phyloP scores from a whole-genome alignment of 2,329 filamentous ascomycete species.

The Cladosporium sphaerospermum region DNA sequence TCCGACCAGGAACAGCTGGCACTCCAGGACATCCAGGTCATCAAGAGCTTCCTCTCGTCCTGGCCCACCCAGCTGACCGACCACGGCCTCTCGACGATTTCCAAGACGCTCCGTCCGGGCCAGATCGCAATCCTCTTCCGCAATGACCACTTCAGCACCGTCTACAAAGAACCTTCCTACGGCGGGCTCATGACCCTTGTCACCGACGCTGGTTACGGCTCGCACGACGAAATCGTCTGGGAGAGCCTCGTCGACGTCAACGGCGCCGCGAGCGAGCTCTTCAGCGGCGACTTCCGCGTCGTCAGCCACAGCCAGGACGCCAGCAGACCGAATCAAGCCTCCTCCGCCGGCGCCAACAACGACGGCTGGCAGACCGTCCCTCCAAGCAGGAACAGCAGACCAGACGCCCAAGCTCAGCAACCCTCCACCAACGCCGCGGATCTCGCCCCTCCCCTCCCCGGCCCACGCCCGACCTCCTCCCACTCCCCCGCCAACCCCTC shows the following conservation, averaged over 20 bases:
- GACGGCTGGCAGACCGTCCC: constrained; percentile 54
- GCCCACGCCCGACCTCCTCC: constrained; percentile 20
- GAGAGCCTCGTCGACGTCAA: constrained; percentile 86
- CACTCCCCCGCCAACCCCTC: constrained; percentile 19
- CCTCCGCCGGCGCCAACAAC: constrained; percentile 25
- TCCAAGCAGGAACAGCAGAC: constrained; percentile 23
- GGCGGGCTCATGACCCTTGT: constrained; percentile 74
- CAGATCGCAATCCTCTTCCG: constrained; percentile 87
- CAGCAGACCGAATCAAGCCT: constrained; percentile 19
- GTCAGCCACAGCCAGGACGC: constrained; percentile 56
- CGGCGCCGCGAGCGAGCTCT: constrained; percentile 74
- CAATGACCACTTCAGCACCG: constrained; percentile 93
- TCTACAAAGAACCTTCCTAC: constrained; percentile 81
- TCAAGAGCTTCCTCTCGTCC: constrained; percentile 72
- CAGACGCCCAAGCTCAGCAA: constrained; percentile 14
- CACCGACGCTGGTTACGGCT: constrained; percentile 84
- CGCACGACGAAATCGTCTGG: constrained; percentile 90
- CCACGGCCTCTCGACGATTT: constrained; percentile 71
- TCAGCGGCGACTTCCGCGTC: constrained; percentile 81
- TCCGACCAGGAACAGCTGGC: constrained; percentile 67
- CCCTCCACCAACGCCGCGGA: constrained; percentile 12
- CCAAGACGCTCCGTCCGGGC: constrained; percentile 64
- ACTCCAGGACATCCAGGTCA: constrained; percentile 75
- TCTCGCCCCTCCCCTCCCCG: constrained; percentile 20
- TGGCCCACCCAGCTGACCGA: constrained; percentile 84